These are phyloP conservation scores for Spathaspora sp. DNA, from an alignment of 1,139 yeast genomes.

Conservation along the genomic window DNA sequence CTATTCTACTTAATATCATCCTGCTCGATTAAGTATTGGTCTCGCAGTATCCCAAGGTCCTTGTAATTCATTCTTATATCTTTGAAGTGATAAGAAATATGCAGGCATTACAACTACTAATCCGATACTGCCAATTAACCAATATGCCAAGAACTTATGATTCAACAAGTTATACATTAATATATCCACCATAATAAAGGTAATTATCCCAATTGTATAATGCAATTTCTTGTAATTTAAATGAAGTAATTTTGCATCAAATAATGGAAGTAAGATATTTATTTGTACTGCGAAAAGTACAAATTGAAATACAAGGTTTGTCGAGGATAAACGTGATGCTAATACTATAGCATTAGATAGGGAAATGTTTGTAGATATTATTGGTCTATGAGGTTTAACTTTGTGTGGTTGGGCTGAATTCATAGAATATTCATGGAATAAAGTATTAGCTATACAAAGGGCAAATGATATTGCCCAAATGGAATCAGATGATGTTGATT, in stretches of 20 bases:
- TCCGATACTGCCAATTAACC: conserved; percentile 49
- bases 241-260: conserved; percentile 58
- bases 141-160: conserved; percentile 37
- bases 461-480: conserved; percentile 91
- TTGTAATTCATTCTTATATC: conserved; percentile 81
- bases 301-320: conserved; percentile 80
- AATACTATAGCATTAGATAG: conserved; percentile 85
- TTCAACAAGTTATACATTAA: conserved; percentile 21
- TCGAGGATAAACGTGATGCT: conserved; percentile 77
- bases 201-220: conserved; percentile 23
- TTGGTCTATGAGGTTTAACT: conserved; percentile 44
- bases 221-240: conserved; percentile 28
- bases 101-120: conserved; percentile 64
- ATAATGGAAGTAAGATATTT: conserved; percentile 71
- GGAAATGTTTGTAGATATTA: conserved; percentile 78
- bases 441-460: conserved; percentile 65
- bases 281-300: conserved; percentile 70
- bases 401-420: conserved; percentile 22
- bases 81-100: conserved; percentile 69
- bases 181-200: conserved; percentile 21
- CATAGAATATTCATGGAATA: conserved; percentile 66
- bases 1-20: too few relatives aligned
- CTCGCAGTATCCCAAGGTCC: conserved; percentile 95
- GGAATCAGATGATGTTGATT: conserved; percentile 89
- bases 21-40: conserved; percentile 35